Base-by-base conservation (phyloP, 495 filamentous ascomycete species). In the Hypomontagnella submonticulosa region DNA sequence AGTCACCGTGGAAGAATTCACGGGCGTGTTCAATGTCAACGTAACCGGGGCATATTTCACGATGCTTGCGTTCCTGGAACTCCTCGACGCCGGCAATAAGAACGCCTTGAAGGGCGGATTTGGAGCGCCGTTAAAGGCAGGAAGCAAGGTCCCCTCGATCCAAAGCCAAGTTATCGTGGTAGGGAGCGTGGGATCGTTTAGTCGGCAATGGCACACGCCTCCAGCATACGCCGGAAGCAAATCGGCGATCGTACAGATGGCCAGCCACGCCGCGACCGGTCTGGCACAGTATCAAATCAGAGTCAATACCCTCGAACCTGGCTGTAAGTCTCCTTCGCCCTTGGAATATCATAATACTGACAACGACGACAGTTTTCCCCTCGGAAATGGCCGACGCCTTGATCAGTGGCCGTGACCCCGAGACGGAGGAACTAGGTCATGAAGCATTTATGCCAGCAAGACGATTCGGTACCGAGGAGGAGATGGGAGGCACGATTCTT, bases 71-170 rank as follows among this genome's bases (percentile, higher is more conserved):
- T 88, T 89, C 62, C 63, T 88, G 32, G 78, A 79, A 1, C 72
- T 89, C 9, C 81, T 89, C 0, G 85, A 88, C n/a, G 79, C 76
- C 7, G 87, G 87, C 4, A 90, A 90, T 70, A 80, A 82, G 73
- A 78, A 84, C 53, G 71, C 81, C 6, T 40, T 77, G 7, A 53
- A 60, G 5, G 67, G 66, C 0, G 76, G 75, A 2, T 77, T 79
- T 18, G 76, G 75, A 4, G 50, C 38, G 7, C 72, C 75, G 0
- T 3, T 38, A 0, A 57, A 19, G 12, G 27, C 27, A 5, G 71
- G 67, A 4, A 67, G 71, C 36, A 44, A 62, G 10, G 73, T 78
- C 1, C 78, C 75, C 4, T 73, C 80, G 37, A 65, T 86, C 11
- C 69, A 77, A 36, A 84, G 84, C 37, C 87, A 88, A 71, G 77